A percentile compares a stretch with the other conserved stretches of the same genome.
Evolutionary conservation across 179 eudicot genomes (phyloP).

Genomic region (Heliamphora pulchella): DNA sequence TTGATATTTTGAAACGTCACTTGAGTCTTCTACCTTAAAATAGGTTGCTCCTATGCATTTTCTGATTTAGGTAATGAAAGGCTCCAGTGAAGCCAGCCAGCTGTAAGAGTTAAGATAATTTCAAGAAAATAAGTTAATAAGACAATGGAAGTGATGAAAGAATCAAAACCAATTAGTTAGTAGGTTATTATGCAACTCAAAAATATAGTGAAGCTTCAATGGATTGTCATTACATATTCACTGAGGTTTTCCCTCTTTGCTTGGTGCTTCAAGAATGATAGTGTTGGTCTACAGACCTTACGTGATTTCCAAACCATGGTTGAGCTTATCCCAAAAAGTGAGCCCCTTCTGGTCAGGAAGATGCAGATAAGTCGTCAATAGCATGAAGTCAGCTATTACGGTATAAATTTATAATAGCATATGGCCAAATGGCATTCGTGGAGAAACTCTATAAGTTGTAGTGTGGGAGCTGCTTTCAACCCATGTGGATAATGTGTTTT

Average conservation of each 20-base stretch:
- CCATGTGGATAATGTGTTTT: background rate
- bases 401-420: background rate
- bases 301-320: background rate
- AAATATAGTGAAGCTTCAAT: background rate
- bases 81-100: background rate
- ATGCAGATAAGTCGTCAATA: background rate
- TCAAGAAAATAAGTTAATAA: background rate
- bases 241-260: background rate
- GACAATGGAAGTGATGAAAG: background rate
- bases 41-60: background rate
- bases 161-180: background rate
- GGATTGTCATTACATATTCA: background rate
- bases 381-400: background rate
- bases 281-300: background rate
- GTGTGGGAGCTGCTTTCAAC: background rate
- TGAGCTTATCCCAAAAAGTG: background rate
- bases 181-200: background rate
- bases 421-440: background rate
- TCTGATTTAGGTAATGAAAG: background rate
- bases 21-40: background rate
- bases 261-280: background rate
- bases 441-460: background rate
- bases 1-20: background rate
- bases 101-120: background rate
- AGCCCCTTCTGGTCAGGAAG: background rate